Evolutionary conservation across 2,329 filamentous ascomycete genomes (phyloP).

Genomic region (Aspergillus floridensis): DNA sequence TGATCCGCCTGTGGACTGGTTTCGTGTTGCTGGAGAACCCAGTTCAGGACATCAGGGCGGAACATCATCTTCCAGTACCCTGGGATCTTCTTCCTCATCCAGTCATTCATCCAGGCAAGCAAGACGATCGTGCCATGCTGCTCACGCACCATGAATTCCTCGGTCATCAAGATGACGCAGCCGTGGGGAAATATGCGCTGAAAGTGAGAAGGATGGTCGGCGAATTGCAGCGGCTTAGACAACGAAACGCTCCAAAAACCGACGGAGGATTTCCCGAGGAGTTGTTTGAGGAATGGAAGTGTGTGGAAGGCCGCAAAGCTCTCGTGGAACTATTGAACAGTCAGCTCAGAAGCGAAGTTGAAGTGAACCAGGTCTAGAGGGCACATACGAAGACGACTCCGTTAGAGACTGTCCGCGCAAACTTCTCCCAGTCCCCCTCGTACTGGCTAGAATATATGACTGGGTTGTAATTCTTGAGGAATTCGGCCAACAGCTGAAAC

Average conservation of each 20-base stretch:
- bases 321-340: constrained; percentile 36
- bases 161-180: constrained; percentile 40
- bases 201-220: constrained; percentile 24
- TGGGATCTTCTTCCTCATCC: constrained; percentile 19
- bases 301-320: constrained; percentile 30
- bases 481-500: constrained; percentile 24
- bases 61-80: constrained; percentile 41
- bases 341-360: constrained; percentile 6
- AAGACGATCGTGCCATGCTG: constrained; percentile 30
- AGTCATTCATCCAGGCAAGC: constrained; percentile 37
- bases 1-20: constrained; percentile 8
- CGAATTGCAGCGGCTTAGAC: constrained; percentile 22
- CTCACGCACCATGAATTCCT: constrained; percentile 37
- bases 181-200: constrained; percentile 41
- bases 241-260: constrained; percentile 40
- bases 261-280: constrained; percentile 22
- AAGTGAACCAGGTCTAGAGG: not conserved
- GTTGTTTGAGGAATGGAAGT: constrained; percentile 25
- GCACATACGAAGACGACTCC: constrained; percentile 39
- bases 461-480: constrained; percentile 25
- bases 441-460: constrained; percentile 31
- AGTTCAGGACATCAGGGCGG: constrained; percentile 36
- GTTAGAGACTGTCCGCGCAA: constrained; percentile 17
- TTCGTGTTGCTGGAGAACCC: constrained; percentile 30
- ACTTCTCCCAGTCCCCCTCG: constrained; percentile 36